Evolutionary conservation across 495 filamentous ascomycete species (phyloP), one percentile per base, ranked within the genome.

Genomic region (Neurospora sp.): DNA sequence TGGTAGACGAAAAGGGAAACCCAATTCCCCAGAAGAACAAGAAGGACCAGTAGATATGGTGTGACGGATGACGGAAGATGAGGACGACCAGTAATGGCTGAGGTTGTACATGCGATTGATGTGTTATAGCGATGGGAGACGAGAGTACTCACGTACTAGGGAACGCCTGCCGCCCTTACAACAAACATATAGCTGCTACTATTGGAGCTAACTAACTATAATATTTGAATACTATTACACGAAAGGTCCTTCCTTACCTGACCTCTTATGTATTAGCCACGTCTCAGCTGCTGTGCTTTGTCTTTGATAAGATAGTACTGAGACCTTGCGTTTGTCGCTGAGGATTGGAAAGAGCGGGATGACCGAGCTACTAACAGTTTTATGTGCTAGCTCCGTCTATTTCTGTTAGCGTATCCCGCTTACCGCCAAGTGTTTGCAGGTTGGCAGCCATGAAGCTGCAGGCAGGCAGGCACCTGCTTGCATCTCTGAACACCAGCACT

Each of bases 1-100:
- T 76, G 22, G 75, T 76, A 3, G 75, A 76, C n/a, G 75, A 76
- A 73, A 74, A 76, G 44, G 75, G 75, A 11, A 37, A 76, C n/a
- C 75, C 73, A 10, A 73, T 76, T 39, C 70, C 70, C 59, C 18
- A 65, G 31, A 53, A 40, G 61, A 71, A 71, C 9, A 71, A 69
- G 39, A 70, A 74, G 53, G 71, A 74, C 12, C 12, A 76, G 46
- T 71, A 37, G 38, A 39, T 27, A 69, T 31, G 37, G 44, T 31
- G 69, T 12, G 18, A 61, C 22, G 22, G 22, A 16, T 61, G 22
- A 31, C 53, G 12, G 53, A 31, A 16, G 22, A 31, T 31, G 53
- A 31, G 53, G 53, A 61, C 1, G 12, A 61, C 14, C 11, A 31
- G 12, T 61, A 61, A 61, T 61, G 22, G 20, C 16, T 31, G 53